phyloP scores from a whole-genome alignment of 164 flowering plant species.

The Berberis vulgaris region DNA sequence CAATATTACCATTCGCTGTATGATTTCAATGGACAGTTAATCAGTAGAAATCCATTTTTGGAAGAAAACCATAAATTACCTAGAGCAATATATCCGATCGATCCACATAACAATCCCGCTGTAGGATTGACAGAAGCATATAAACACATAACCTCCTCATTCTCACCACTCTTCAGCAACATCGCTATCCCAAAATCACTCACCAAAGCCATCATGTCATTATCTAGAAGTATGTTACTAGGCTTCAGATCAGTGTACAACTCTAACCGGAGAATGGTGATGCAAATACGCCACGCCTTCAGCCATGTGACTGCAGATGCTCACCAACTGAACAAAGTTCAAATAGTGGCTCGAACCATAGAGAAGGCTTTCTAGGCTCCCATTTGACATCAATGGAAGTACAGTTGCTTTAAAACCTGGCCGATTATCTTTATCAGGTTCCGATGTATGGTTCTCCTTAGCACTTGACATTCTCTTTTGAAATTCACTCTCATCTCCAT shows the following conservation, averaged over 20 bases:
- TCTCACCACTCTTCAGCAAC: slow-evolving; percentile 32
- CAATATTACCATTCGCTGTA: too few species aligned
- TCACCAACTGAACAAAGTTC: slow-evolving; percentile 52
- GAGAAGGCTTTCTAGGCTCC: slow-evolving; percentile 74
- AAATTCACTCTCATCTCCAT: slow-evolving; percentile 48
- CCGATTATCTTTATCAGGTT: slow-evolving; percentile 67
- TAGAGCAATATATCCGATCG: slow-evolving; percentile 89
- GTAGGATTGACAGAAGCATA: slow-evolving; percentile 42
- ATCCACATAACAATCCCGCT: slow-evolving; percentile 71
- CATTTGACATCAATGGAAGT: slow-evolving; percentile 82
- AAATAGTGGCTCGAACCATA: slow-evolving; percentile 28
- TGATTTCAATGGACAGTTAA: not conserved
- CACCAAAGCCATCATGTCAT: slow-evolving; percentile 69
- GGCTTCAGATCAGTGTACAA: slow-evolving; percentile 88
- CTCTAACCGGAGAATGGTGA: slow-evolving; percentile 61
- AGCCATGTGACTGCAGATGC: slow-evolving; percentile 72
- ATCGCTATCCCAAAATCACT: slow-evolving; percentile 84
- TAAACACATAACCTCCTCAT: slow-evolving; percentile 21
- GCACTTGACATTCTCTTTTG: slow-evolving; percentile 75
- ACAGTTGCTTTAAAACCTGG: slow-evolving; percentile 85
- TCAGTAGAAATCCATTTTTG: not conserved
- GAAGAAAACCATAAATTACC: slow-evolving; percentile 25
- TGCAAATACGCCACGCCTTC: slow-evolving; percentile 86
- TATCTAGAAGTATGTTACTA: slow-evolving; percentile 74
- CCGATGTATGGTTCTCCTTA: slow-evolving; percentile 67